These are phyloP conservation scores for Phytophthora pseudosyringae DNA, from an alignment of 352 stramenopile genomes.

Conservation along the genomic window DNA sequence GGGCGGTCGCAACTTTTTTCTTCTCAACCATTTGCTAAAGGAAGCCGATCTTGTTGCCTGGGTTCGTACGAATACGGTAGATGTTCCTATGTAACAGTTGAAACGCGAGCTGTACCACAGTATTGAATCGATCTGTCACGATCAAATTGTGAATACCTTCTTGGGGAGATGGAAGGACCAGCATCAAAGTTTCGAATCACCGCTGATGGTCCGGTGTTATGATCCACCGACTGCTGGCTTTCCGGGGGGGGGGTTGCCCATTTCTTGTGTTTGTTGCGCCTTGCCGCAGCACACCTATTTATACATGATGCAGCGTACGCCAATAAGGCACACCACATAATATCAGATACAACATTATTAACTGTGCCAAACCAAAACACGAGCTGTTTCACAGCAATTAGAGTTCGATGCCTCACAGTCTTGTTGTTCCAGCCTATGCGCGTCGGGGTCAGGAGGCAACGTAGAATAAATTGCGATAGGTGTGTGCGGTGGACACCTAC, in stretches of 20 bases:
- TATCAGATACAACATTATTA: constrained; percentile 20
- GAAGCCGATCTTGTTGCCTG: not conserved
- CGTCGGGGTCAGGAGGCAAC: no score
- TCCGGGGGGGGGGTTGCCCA: not conserved
- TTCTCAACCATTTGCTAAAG: constrained; percentile 1
- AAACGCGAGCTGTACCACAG: constrained; percentile 3
- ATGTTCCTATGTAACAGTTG: constrained; percentile 13
- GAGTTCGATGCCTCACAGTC: no score
- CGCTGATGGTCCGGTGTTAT: not conserved
- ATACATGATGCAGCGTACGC: constrained; percentile 12
- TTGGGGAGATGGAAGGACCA: not conserved
- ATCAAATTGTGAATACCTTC: not conserved
- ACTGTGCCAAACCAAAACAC: constrained; percentile 15
- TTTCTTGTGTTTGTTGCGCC: not conserved
- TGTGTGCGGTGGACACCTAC: no score
- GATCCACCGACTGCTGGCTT: not conserved
- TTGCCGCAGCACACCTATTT: constrained; percentile 15
- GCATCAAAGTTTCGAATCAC: constrained; percentile 10
- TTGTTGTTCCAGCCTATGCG: no score
- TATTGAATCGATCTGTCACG: constrained; percentile 13
- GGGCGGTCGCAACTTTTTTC: constrained; percentile 5
- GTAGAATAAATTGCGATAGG: no score
- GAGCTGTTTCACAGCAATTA: no score
- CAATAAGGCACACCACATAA: not conserved
- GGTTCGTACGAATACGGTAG: constrained; percentile 9